Conservation (phyloP, 2,329 filamentous ascomycete species). For the Xylariaceae sp. region DNA sequence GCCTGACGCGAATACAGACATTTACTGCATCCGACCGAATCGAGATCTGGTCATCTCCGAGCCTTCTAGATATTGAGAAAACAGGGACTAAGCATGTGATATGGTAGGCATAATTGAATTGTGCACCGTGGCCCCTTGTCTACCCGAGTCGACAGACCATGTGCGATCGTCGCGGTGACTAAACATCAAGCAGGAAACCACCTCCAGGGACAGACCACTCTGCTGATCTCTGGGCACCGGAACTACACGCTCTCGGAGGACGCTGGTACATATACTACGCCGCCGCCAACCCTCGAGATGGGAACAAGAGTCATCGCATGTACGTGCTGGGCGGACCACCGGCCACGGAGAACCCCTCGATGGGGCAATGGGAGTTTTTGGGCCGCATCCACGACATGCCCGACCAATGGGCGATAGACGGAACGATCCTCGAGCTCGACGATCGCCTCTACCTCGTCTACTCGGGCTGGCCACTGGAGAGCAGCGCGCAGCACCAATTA, state of each 20-base stretch:
- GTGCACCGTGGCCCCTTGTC: not conserved
- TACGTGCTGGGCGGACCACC: constrained; percentile 32
- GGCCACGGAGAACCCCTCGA: constrained; percentile 26
- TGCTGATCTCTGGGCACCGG: constrained; percentile 33
- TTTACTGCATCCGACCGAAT: constrained; percentile 32
- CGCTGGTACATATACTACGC: constrained; percentile 36
- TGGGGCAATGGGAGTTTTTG: constrained; percentile 31
- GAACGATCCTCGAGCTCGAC: constrained; percentile 30
- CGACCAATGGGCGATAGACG: constrained; percentile 34
- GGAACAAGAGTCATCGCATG: constrained; percentile 34
- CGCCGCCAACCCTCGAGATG: constrained; percentile 26
- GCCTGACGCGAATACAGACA: constrained; percentile 19
- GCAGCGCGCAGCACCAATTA: constrained; percentile 2
- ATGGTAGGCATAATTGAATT: constrained; percentile 24
- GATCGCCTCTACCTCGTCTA: constrained; percentile 30
- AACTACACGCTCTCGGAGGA: constrained; percentile 30
- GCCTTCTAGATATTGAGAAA: constrained; percentile 28
- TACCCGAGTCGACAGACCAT: not conserved
- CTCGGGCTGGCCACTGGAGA: constrained; percentile 32
- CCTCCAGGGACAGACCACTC: constrained; percentile 30
- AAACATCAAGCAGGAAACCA: constrained; percentile 25
- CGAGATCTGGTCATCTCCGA: constrained; percentile 32
- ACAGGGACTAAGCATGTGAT: constrained; percentile 25
- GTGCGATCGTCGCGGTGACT: not conserved
- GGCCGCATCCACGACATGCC: constrained; percentile 29